Percentiles rank a stretch among this genome's conserved stretches.
These are phyloP conservation scores for Lithocarpus polystachyus DNA, from an alignment of 306 rosid genomes.

Conservation along the genomic window DNA sequence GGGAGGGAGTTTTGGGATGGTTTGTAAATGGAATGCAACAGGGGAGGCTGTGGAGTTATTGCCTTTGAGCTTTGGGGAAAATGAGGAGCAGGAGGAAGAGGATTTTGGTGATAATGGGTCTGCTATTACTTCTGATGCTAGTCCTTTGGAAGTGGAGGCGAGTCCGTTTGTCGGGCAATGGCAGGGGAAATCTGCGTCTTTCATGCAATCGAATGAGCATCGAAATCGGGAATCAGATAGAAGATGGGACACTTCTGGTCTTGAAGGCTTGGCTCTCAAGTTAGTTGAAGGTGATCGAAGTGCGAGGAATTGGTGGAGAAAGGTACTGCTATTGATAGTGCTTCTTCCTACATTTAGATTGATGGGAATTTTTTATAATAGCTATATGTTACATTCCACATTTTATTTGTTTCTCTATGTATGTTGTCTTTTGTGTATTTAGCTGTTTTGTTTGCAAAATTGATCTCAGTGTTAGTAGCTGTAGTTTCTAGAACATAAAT, in stretches of 20 bases:
- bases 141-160: conserved; percentile 34
- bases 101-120: conserved; percentile 31
- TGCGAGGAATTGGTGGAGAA: conserved; percentile 92
- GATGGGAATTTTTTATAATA: not conserved
- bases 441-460: not conserved
- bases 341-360: not conserved
- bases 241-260: conserved; percentile 72
- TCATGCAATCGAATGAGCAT: conserved; percentile 76
- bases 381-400: not conserved
- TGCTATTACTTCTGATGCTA: conserved; percentile 7
- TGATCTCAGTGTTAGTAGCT: not conserved
- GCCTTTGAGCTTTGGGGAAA: conserved; percentile 28
- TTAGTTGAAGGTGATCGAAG: conserved; percentile 79
- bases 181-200: conserved; percentile 72
- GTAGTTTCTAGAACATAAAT: not conserved
- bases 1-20: conserved; percentile 46
- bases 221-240: conserved; percentile 42
- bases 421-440: not conserved
- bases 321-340: conserved; percentile 43
- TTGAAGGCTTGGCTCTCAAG: conserved; percentile 69
- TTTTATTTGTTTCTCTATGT: not conserved
- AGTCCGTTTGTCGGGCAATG: conserved; percentile 95
- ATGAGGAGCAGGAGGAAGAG: not conserved
- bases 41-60: conserved; percentile 43
- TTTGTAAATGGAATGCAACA: conserved; percentile 67